Percentiles rank a stretch among this genome's conserved stretches.
These are phyloP conservation scores for Thelonectria olida DNA, from an alignment of 2,329 filamentous ascomycete species.

Conservation along the genomic window DNA sequence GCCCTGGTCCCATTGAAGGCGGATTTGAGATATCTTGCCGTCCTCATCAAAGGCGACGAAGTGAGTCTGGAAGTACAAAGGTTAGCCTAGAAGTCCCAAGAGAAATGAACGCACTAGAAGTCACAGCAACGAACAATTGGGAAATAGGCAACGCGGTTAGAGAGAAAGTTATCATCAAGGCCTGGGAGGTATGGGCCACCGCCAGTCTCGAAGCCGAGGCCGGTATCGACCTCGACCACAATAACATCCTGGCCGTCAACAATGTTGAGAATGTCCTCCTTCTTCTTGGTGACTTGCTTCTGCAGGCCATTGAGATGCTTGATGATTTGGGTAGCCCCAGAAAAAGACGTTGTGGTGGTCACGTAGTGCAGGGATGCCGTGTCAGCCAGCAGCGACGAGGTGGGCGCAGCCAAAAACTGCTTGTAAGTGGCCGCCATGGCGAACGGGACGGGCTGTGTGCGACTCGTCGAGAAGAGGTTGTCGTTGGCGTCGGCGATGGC, in stretches of 20 bases:
- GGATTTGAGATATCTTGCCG: constrained; percentile 85
- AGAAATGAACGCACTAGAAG: not conserved
- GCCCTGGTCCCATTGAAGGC: constrained; percentile 94
- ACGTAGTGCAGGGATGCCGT: constrained; percentile 86
- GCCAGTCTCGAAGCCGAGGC: constrained; percentile 80
- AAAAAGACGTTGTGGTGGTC: constrained; percentile 81
- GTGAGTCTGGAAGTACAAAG: constrained; percentile 70
- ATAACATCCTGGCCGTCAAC: constrained; percentile 77
- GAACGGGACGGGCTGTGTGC: constrained; percentile 26
- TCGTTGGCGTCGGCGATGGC: constrained; percentile 4
- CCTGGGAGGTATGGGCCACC: constrained; percentile 89
- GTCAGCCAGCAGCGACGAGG: constrained; percentile 67
- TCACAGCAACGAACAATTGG: constrained; percentile 74
- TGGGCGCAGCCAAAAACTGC: constrained; percentile 76
- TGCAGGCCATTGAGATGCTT: constrained; percentile 80
- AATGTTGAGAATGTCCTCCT: constrained; percentile 77
- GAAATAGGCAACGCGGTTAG: constrained; percentile 81
- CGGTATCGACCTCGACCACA: constrained; percentile 86
- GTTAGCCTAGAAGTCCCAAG: constrained; percentile 19
- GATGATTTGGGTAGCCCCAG: constrained; percentile 77
- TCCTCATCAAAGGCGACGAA: constrained; percentile 83
- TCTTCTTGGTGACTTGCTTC: constrained; percentile 83
- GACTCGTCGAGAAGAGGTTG: constrained; percentile 24
- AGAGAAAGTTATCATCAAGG: constrained; percentile 93
- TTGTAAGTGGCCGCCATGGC: constrained; percentile 67